phyloP scores from a whole-genome alignment of 108 stramenopile genomes.

The Cyclostephanos tholiformis region DNA sequence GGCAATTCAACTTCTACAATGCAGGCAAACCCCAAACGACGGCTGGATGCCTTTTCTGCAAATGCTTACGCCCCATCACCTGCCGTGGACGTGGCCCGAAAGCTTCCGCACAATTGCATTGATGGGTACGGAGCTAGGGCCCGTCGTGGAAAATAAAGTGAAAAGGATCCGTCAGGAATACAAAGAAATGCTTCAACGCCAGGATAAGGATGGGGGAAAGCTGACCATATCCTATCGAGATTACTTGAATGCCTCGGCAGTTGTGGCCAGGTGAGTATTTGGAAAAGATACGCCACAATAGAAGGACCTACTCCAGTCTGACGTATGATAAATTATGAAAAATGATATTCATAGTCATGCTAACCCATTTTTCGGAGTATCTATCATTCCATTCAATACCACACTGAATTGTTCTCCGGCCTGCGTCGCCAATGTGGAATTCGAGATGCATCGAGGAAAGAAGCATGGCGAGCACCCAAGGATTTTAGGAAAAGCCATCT shows the following conservation, averaged over 20 bases:
- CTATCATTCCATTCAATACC: conserved; percentile 31
- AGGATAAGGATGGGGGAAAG: background rate
- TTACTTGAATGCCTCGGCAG: conserved; percentile 24
- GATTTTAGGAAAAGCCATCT: conserved; percentile 15
- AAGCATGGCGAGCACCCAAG: background rate
- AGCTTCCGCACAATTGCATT: conserved; percentile 8
- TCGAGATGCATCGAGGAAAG: conserved; percentile 19
- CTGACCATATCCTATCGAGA: conserved; percentile 23
- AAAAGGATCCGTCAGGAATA: conserved; percentile 17
- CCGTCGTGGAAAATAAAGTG: conserved; percentile 27
- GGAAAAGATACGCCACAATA: background rate
- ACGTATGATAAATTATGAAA: background rate
- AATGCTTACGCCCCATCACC: conserved; percentile 27
- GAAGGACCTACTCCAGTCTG: background rate
- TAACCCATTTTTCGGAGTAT: conserved; percentile 36
- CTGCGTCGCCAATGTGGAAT: conserved; percentile 22
- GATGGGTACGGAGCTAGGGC: conserved; percentile 24
- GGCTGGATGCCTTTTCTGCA: conserved; percentile 26
- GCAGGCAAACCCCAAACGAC: background rate
- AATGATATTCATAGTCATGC: conserved; percentile 23
- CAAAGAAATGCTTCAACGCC: background rate
- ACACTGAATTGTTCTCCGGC: conserved; percentile 34
- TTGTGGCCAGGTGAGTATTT: conserved; percentile 13
- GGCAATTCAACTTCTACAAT: conserved; percentile 13
- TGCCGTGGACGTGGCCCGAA: conserved; percentile 23